Evolutionary conservation across 1,284 basidiomycete genomes (phyloP), one percentile per base, ranked within the genome.

Genomic region (Gomphus sp.): DNA sequence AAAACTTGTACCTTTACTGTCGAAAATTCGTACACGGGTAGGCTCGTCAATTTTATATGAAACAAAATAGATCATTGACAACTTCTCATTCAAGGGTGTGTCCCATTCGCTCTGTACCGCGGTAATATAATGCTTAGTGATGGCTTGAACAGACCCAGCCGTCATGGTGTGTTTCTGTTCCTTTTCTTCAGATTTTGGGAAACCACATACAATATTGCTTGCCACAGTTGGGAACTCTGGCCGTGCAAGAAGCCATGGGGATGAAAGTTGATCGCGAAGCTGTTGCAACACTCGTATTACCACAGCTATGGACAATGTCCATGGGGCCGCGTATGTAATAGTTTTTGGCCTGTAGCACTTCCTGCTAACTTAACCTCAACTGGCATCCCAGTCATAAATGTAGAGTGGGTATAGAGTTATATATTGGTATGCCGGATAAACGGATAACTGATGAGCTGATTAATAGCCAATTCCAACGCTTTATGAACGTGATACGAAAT

Each of bases 191-290:
- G 10, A 48, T n/a, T 16, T 41, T 50, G 3, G 10, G 25, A 31
- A 8, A 43, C 2, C 12, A 60, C 33, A 57, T 55, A 60, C 4
- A 43, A 12, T 11, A 52, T 50, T 52, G 39, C 28, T 48, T 43
- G 51, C 61, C 50, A 37, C 62, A 92, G 89, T 89, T 95, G 81
- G 92, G 93, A 0, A 97, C 94, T 0, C 75, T 98, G 47, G 86
- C 84, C 9, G 94, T 99, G 0, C 94, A 99, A 72, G 95, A 98
- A 71, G 91, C 91, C 3, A 97, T 98, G 93, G 92, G 94, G 1
- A 80, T 85, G 65, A 99, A 98, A 70, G 89, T 98, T 4, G 94
- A 98, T 65, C 80, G 93, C 50, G 94, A 98, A 72, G 92, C 94
- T 4, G 89, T 98, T 16, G 96, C 96, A 0, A 96, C 91, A 0